These are phyloP conservation scores for Xylariaceae sp. DNA, from an alignment of 2,329 filamentous ascomycete species.

Conservation along the genomic window DNA sequence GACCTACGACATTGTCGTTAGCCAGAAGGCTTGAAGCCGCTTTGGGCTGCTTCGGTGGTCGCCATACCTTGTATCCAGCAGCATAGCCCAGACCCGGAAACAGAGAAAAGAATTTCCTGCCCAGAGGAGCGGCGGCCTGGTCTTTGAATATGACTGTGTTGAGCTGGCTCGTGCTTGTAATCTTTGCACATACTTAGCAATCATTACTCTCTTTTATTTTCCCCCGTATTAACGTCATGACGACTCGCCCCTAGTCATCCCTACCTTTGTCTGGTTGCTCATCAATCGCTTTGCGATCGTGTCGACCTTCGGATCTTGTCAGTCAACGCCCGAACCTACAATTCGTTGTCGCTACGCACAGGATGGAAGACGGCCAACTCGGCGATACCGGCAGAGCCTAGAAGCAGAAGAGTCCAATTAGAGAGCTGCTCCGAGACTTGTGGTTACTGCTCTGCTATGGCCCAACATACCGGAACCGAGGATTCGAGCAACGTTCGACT, in stretches of 20 bases:
- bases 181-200: constrained; percentile 16
- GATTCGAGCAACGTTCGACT: constrained; percentile 83
- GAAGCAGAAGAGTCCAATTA: no score
- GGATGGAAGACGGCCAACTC: constrained; percentile 70
- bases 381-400: constrained; percentile 56
- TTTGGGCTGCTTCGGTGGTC: no score
- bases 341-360: constrained; percentile 36
- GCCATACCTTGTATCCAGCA: constrained; percentile 81
- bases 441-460: background rate
- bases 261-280: constrained; percentile 84
- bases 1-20: constrained; percentile 44
- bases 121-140: constrained; percentile 64
- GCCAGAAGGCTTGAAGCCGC: no score
- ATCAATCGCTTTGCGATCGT: constrained; percentile 98
- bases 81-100: constrained; percentile 97
- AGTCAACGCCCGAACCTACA: constrained; percentile 19
- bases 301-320: constrained; percentile 63
- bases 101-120: constrained; percentile 83
- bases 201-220: constrained; percentile 1
- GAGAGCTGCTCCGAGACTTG: no score
- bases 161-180: constrained; percentile 48
- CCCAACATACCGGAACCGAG: constrained; percentile 74
- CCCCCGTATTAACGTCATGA: background rate
- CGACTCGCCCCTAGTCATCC: constrained; percentile 13
- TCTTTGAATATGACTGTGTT: constrained; percentile 94